Evolutionary conservation across 1,284 basidiomycete genomes (phyloP).

Genomic region (Leccinum laetum): DNA sequence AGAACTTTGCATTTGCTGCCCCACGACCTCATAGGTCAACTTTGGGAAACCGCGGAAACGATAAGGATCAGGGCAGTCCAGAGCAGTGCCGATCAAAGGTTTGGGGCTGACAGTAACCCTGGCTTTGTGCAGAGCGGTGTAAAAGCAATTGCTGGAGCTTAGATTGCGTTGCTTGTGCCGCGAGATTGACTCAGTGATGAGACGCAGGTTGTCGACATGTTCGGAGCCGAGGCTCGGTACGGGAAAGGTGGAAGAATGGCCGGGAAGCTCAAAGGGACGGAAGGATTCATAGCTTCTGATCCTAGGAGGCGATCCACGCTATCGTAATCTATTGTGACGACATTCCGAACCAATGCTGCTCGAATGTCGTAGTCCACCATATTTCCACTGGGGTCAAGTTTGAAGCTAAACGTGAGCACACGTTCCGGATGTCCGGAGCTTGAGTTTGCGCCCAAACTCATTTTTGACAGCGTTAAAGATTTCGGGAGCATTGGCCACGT

Average conservation of each 20-base stretch:
- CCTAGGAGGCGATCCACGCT: constrained; percentile 59
- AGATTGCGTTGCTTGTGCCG: constrained; percentile 27
- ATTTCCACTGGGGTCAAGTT: constrained; percentile 63
- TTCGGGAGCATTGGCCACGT: constrained; percentile 73
- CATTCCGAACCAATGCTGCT: constrained; percentile 72
- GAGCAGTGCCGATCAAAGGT: constrained; percentile 27
- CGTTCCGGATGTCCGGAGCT: constrained; percentile 42
- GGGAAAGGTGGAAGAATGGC: constrained; percentile 2
- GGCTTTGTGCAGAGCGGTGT: constrained; percentile 26
- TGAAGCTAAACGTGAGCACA: constrained; percentile 83
- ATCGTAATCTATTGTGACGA: constrained; percentile 70
- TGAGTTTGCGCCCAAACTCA: constrained; percentile 55
- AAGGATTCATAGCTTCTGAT: constrained; percentile 3
- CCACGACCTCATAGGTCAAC: constrained; percentile 45
- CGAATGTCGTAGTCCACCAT: constrained; percentile 73
- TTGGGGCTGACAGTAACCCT: constrained; percentile 27
- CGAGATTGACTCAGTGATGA: constrained; percentile 18
- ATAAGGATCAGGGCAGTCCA: constrained; percentile 36
- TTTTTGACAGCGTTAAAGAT: constrained; percentile 45
- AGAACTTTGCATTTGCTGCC: constrained; percentile 24
- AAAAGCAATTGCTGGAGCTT: constrained; percentile 24
- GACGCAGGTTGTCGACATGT: constrained; percentile 40
- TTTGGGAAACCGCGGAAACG: constrained; percentile 60
- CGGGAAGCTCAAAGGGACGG: constrained; percentile 46
- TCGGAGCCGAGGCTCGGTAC: constrained; percentile 22